Conservation (phyloP, 2,329 filamentous ascomycete genomes). For the Botrytis deweyae region DNA sequence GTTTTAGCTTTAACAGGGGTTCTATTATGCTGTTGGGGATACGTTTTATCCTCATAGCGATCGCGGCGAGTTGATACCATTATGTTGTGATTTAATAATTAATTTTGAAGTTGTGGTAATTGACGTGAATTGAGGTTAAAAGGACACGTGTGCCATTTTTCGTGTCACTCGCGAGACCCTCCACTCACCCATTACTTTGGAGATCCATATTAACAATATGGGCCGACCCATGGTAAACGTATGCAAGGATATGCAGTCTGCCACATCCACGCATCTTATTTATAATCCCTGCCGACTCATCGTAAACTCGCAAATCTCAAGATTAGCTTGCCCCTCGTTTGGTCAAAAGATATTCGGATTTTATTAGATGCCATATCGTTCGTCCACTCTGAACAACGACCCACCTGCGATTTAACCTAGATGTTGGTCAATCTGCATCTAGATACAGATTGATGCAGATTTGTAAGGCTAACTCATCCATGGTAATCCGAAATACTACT, state of each 20-base stretch:
- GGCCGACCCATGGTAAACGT: slow-evolving; percentile 11
- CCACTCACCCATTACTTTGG: neutral
- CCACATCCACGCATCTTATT: slow-evolving; percentile 18
- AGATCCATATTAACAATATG: neutral
- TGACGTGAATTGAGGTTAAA: no score
- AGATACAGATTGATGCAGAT: slow-evolving; percentile 2
- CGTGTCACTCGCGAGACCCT: no score
- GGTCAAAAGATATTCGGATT: neutral
- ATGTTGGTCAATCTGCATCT: slow-evolving; percentile 9
- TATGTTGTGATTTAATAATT: no score
- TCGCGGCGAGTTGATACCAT: no score
- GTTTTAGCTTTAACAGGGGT: no score
- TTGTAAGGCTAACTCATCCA: neutral
- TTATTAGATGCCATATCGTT: slow-evolving; percentile 13
- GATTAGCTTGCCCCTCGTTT: slow-evolving; percentile 18
- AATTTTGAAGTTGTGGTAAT: no score
- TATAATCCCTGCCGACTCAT: slow-evolving; percentile 12
- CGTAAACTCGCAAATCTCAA: slow-evolving; percentile 23
- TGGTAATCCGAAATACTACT: neutral
- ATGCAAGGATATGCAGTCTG: slow-evolving; percentile 12
- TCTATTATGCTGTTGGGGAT: no score
- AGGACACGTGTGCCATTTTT: no score
- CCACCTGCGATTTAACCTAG: slow-evolving; percentile 12
- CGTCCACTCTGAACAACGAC: slow-evolving; percentile 3
- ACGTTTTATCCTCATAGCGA: no score